Conservation (phyloP, 2,329 filamentous ascomycete species). For the Ceratocystis destructans region DNA sequence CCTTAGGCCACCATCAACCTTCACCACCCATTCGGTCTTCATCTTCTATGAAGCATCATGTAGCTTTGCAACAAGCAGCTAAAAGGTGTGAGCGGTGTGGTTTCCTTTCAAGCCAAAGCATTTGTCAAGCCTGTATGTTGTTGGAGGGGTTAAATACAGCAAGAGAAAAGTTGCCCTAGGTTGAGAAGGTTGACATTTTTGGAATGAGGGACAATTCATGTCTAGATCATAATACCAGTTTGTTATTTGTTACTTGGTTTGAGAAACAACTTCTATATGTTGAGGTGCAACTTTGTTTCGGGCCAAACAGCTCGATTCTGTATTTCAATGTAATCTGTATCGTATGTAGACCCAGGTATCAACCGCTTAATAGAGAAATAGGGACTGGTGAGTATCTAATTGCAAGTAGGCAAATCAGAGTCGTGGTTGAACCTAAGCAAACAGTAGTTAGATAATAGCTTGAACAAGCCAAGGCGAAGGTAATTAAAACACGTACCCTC, state of each 20-base stretch:
- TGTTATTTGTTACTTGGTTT: too few species aligned
- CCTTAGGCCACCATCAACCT: not conserved
- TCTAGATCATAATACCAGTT: not conserved
- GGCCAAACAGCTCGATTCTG: conserved; percentile 5
- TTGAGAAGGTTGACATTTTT: conserved; percentile 24
- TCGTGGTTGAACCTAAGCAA: conserved; percentile 14
- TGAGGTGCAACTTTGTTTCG: not conserved
- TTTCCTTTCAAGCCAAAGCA: conserved; percentile 84
- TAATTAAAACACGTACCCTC: conserved; percentile 34
- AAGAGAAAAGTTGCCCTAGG: conserved; percentile 41
- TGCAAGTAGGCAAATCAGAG: not conserved
- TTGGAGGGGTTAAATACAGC: conserved; percentile 85
- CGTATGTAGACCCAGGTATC: conserved; percentile 15
- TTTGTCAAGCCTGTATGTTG: conserved; percentile 87
- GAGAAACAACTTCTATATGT: not conserved
- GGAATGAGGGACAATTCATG: conserved; percentile 11
- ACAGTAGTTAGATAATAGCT: not conserved
- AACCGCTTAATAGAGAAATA: conserved; percentile 20
- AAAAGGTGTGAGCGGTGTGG: conserved; percentile 79
- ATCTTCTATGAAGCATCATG: not conserved
- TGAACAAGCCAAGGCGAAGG: not conserved
- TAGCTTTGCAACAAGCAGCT: conserved; percentile 50
- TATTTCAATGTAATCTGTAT: conserved; percentile 20
- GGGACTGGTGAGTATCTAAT: not conserved
- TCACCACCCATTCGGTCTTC: not conserved